Conservation (phyloP, 148 eudicot genomes). For the Rhododendron vialii region DNA sequence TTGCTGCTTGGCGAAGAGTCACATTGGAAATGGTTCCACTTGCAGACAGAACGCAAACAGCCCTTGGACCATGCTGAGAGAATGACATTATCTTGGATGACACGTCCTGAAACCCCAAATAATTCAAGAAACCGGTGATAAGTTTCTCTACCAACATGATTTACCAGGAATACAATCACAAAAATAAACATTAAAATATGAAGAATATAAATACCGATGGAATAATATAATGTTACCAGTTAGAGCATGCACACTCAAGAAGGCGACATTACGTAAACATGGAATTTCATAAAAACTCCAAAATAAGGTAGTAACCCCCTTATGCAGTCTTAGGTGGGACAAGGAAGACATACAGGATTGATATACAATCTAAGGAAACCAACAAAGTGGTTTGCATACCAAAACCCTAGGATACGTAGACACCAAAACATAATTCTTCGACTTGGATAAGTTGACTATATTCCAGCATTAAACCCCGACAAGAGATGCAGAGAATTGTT, state of each 20-base stretch:
- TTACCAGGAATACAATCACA: background rate
- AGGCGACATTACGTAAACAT: background rate
- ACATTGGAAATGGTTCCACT: conserved; percentile 78
- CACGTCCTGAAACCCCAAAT: conserved; percentile 54
- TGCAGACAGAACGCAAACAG: conserved; percentile 81
- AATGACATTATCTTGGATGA: conserved; percentile 76
- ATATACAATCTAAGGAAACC: background rate
- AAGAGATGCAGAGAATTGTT: background rate
- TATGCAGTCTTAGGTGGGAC: background rate
- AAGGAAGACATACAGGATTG: background rate
- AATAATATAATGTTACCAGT: background rate
- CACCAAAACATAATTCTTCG: background rate
- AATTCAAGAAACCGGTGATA: background rate
- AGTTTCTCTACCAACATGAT: background rate
- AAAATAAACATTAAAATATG: background rate
- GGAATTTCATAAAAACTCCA: background rate
- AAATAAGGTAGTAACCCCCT: background rate
- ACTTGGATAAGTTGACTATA: background rate
- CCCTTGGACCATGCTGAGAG: conserved; percentile 84
- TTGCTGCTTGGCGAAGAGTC: conserved; percentile 79
- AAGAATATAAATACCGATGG: background rate
- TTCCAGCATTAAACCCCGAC: background rate
- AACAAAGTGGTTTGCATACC: background rate
- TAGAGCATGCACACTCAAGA: background rate
- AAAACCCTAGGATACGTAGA: background rate